Evolutionary conservation across 139 green algal species (phyloP).

Genomic region (Chlamydomonas schloesseri): DNA sequence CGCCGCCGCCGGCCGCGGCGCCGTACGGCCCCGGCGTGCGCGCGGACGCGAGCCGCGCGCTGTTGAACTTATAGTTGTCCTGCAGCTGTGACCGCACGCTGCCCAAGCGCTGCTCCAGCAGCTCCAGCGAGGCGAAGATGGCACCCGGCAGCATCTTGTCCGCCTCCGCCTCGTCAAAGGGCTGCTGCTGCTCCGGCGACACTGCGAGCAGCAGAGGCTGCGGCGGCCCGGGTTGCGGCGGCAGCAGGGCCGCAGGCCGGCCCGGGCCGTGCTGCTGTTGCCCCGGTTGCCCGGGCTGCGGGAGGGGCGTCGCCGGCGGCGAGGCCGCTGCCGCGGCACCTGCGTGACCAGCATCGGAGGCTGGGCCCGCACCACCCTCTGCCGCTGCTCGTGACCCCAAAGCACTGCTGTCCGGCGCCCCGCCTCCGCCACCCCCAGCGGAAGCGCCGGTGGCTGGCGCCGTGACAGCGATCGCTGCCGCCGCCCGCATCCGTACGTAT

Average conservation of each 20-base stretch:
- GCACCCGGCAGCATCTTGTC: constrained; percentile 21
- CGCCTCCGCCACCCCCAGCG: no score
- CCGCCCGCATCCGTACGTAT: background rate
- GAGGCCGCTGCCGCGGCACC: constrained; percentile 19
- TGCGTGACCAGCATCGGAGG: background rate
- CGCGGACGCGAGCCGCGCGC: background rate
- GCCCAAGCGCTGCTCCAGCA: constrained; percentile 54
- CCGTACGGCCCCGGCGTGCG: background rate
- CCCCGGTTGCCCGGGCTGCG: background rate
- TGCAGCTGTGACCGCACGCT: constrained; percentile 31
- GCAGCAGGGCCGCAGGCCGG: background rate
- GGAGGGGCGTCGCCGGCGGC: constrained; percentile 8
- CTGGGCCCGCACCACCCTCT: no score
- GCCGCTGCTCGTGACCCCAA: no score
- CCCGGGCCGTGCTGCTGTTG: constrained; percentile 6
- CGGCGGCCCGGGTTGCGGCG: background rate
- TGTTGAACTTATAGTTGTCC: constrained; percentile 46
- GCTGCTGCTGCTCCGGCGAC: background rate
- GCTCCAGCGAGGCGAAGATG: constrained; percentile 51
- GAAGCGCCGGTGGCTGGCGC: no score
- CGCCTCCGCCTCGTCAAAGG: background rate
- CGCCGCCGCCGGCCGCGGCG: no score
- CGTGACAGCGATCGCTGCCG: background rate
- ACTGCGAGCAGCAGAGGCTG: background rate
- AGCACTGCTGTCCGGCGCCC: no score